Evolutionary conservation across 139 green algal genomes (phyloP).

Genomic region (Chlorokybus atmophyticus): DNA sequence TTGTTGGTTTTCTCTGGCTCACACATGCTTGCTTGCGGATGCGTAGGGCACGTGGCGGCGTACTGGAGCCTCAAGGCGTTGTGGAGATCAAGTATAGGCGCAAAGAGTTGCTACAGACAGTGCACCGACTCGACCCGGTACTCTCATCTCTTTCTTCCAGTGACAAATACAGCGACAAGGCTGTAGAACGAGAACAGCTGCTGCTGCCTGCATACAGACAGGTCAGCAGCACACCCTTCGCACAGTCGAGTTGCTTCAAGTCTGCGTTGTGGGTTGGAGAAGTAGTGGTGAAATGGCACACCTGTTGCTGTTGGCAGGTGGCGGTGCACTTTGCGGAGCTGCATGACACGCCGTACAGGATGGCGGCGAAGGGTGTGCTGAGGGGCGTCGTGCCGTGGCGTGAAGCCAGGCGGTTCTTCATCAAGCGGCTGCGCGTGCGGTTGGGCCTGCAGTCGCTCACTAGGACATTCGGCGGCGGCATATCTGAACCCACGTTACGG

Average conservation of each 20-base stretch:
- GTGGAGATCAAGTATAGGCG: slow-evolving; percentile 96
- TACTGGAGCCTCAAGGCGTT: slow-evolving; percentile 92
- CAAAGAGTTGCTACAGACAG: slow-evolving; percentile 60
- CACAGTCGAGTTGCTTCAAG: no score
- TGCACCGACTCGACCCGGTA: slow-evolving; percentile 74
- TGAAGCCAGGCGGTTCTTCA: slow-evolving; percentile 67
- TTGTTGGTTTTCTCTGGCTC: no score
- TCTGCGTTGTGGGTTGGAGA: no score
- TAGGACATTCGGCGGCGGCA: no score
- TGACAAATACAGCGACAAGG: neutral
- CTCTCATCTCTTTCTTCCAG: slow-evolving; percentile 24
- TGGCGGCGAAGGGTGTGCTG: slow-evolving; percentile 82
- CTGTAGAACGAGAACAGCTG: slow-evolving; percentile 21
- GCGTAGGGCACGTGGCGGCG: slow-evolving; percentile 54
- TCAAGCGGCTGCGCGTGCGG: slow-evolving; percentile 52
- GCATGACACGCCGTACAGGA: slow-evolving; percentile 88
- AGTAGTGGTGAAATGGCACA: no score
- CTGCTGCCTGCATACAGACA: no score
- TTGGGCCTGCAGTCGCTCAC: no score
- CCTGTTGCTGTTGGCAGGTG: no score
- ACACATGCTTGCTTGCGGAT: no score
- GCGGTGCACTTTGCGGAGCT: slow-evolving; percentile 79
- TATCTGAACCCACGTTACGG: no score
- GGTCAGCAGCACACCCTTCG: no score
- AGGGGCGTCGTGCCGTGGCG: slow-evolving; percentile 71